Evolutionary conservation across 2,329 filamentous ascomycete genomes (phyloP).

Genomic region (Fusarium longipes): DNA sequence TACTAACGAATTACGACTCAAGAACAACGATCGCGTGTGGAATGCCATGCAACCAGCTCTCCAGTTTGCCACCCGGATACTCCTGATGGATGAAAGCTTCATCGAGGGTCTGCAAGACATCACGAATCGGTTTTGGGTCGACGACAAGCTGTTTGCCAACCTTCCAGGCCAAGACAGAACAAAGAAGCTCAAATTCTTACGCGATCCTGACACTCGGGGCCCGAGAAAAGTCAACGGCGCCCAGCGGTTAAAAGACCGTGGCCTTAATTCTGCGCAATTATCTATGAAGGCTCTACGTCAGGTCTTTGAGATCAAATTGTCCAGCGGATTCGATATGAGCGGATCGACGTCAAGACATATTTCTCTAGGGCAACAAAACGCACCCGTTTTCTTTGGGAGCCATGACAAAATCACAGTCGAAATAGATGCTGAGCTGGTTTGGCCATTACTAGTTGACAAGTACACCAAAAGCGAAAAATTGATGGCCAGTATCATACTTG

Average conservation of each 20-base stretch:
- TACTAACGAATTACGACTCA: not conserved
- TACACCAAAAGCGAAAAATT: constrained; percentile 45
- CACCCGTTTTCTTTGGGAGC: not conserved
- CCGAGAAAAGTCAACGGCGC: constrained; percentile 9
- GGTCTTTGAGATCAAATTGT: constrained; percentile 15
- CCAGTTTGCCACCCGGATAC: constrained; percentile 42
- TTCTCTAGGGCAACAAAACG: not conserved
- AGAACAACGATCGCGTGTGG: constrained; percentile 47
- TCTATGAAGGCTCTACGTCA: constrained; percentile 3
- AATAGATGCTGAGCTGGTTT: constrained; percentile 40
- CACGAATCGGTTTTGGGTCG: constrained; percentile 42
- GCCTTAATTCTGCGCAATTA: not conserved
- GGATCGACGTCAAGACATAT: not conserved
- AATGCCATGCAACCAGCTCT: constrained; percentile 46
- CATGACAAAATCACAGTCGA: constrained; percentile 3
- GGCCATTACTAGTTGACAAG: constrained; percentile 39
- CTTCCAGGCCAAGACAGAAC: not conserved
- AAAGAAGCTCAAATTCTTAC: constrained; percentile 19
- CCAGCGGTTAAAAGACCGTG: not conserved
- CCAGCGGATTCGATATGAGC: constrained; percentile 21
- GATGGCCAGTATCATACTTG: constrained; percentile 37
- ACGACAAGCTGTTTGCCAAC: constrained; percentile 4
- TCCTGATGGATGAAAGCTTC: constrained; percentile 37
- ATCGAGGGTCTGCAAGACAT: constrained; percentile 38
- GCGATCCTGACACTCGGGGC: constrained; percentile 1